These are phyloP conservation scores for Wolfiporia cocos DNA, from an alignment of 1,284 basidiomycete species.

Conservation along the genomic window DNA sequence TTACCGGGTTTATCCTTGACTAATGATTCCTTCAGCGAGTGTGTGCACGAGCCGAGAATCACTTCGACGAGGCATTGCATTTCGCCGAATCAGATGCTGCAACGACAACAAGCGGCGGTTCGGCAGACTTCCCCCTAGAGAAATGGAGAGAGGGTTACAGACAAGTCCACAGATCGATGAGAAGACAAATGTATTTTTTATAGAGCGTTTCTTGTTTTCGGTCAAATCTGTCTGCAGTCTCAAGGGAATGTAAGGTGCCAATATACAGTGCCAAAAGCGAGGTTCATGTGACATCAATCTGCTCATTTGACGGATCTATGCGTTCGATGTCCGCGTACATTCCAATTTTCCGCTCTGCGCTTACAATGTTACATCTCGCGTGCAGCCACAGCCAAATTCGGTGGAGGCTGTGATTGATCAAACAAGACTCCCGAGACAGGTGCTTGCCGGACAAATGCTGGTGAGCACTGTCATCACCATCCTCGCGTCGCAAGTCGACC, in stretches of 20 bases:
- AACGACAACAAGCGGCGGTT: constrained; percentile 20
- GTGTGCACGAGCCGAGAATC: constrained; percentile 42
- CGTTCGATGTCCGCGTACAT: no score
- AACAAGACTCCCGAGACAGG: no score
- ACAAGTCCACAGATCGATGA: constrained; percentile 6
- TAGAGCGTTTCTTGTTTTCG: constrained; percentile 17
- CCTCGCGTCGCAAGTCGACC: constrained; percentile 48
- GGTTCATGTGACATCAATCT: no score
- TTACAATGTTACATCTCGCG: no score
- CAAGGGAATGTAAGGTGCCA: no score
- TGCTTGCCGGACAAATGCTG: no score
- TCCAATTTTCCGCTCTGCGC: no score
- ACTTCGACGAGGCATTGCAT: constrained; percentile 32
- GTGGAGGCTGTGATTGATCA: no score
- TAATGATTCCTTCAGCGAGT: constrained; percentile 34
- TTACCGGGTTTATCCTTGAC: neutral
- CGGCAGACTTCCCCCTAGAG: constrained; percentile 27
- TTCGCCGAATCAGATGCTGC: constrained; percentile 27
- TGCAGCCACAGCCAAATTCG: no score
- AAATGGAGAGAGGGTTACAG: constrained; percentile 24
- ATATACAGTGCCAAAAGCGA: no score
- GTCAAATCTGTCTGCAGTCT: no score
- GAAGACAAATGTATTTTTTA: constrained; percentile 36
- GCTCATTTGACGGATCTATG: no score
- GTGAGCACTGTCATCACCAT: constrained; percentile 40